Evolutionary conservation across 495 filamentous ascomycete species (phyloP), one percentile per base, ranked within the genome.

Genomic region (Melanomma pulvis-pyrius): DNA sequence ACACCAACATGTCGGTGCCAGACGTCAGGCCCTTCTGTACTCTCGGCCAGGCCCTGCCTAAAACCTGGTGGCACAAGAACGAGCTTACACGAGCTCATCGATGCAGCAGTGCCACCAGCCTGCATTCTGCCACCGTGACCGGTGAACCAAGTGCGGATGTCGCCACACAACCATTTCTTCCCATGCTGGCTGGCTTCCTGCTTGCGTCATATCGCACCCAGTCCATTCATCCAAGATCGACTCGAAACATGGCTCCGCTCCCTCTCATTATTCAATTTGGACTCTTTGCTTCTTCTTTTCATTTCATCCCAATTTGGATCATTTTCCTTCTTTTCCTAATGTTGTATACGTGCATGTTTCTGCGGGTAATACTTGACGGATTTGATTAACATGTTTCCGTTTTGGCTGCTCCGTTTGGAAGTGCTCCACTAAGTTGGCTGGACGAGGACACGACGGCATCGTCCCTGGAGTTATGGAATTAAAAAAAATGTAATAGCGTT

Each of bases 151-250:
- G 61, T 8, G 1, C 50, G 57, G 49, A 51, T n/a, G 25, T n/a
- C 25, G 2, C 25, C 13, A 19, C 53, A 57, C 53, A 30, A 53
- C 24, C 39, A 32, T 17, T 28, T 28, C 32, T 30, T 57, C 36
- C 8, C 63, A 53, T 66, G 55, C 55, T 47, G 55, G 56, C 63
- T 52, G 28, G 62, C 53, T 46, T 65, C 53, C 62, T 59, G 62
- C 54, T 47, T 63, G 50, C 26, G 9, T 25, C n/a, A n/a, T n/a
- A 21, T 19, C 56, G 6, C 56, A 19, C 56, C 26, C 11, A 26
- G 28, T 57, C 25, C 32, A 17, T 41, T 26, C 26, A 11, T 54
- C 50, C 50, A 29, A 34, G 17, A 34, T 36, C 53, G 13, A 8
- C 9, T 8, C 3, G 50, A 53, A 29, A 53, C 24, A 25, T 53